Percentiles rank a stretch among this genome's conserved stretches.
phyloP scores from a whole-genome alignment of 148 eudicot species.

The Heliosperma pusillum region DNA sequence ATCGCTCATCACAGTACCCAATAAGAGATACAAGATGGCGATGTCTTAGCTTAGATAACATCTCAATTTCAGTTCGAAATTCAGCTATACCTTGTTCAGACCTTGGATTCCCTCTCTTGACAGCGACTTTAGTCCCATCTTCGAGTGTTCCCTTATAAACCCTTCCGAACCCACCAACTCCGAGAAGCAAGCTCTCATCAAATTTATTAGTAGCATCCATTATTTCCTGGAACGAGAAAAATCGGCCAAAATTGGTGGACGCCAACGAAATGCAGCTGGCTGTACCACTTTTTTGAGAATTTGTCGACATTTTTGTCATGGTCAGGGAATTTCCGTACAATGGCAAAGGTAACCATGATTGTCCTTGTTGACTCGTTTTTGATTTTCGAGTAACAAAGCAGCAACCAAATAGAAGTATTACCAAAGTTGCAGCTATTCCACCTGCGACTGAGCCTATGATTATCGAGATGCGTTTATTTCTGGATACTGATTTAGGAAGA shows the following conservation, averaged over 20 bases:
- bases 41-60: conserved; percentile 95
- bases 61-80: conserved; percentile 89
- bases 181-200: conserved; percentile 78
- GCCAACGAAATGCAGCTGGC: conserved; percentile 91
- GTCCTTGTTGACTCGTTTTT: conserved; percentile 46
- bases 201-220: conserved; percentile 90
- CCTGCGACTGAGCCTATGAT: conserved; percentile 56
- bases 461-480: conserved; percentile 34
- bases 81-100: conserved; percentile 97
- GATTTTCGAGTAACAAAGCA: conserved; percentile 47
- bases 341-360: conserved; percentile 86
- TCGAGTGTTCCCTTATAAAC: conserved; percentile 92
- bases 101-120: conserved; percentile 91
- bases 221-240: conserved; percentile 83
- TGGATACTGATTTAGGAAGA: conserved; percentile 37
- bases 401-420: conserved; percentile 51
- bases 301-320: conserved; percentile 74
- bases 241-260: conserved; percentile 70
- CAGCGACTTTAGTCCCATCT: conserved; percentile 79
- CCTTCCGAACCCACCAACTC: conserved; percentile 95
- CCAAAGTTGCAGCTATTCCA: conserved; percentile 40
- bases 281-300: conserved; percentile 83
- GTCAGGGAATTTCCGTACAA: conserved; percentile 78
- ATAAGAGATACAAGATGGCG: conserved; percentile 93
- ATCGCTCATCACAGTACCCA: conserved; percentile 92